phyloP scores from a whole-genome alignment of 1,284 basidiomycete genomes.

The Rugosomyces carneus region DNA sequence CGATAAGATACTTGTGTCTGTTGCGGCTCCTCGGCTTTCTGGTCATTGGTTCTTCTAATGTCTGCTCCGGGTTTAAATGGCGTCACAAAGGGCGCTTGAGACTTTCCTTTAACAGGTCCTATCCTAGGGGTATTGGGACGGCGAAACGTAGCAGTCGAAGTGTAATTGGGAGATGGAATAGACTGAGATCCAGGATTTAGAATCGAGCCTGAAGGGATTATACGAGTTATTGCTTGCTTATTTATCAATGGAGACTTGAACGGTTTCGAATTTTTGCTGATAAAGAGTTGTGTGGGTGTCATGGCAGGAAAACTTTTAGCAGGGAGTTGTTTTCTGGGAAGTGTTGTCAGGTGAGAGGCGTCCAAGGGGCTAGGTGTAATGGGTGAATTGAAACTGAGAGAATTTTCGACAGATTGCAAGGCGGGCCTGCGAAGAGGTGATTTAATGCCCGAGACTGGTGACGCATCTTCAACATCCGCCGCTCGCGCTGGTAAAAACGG shows the following conservation, averaged over 20 bases:
- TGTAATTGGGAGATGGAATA: slow-evolving; percentile 2
- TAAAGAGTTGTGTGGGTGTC: slow-evolving; percentile 15
- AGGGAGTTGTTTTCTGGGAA: no score
- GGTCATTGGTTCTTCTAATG: slow-evolving; percentile 50
- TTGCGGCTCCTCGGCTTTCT: slow-evolving; percentile 19
- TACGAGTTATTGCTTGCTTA: slow-evolving; percentile 2
- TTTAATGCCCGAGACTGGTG: slow-evolving; percentile 16
- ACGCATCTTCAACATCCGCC: slow-evolving; percentile 16
- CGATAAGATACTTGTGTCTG: slow-evolving; percentile 4
- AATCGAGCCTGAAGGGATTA: slow-evolving; percentile 20
- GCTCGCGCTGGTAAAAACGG: background rate
- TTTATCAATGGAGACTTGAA: slow-evolving; percentile 55
- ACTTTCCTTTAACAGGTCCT: slow-evolving; percentile 20
- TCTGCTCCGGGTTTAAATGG: slow-evolving; percentile 63
- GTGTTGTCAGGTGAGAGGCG: slow-evolving; percentile 21
- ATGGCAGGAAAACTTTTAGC: slow-evolving; percentile 17
- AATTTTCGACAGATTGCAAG: slow-evolving; percentile 38
- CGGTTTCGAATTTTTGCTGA: slow-evolving; percentile 29
- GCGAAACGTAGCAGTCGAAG: slow-evolving; percentile 28
- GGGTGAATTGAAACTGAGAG: slow-evolving; percentile 21
- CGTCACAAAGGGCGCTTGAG: slow-evolving; percentile 49
- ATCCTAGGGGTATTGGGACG: slow-evolving; percentile 11
- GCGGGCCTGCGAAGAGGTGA: slow-evolving; percentile 30
- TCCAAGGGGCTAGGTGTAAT: slow-evolving; percentile 30
- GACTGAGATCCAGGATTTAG: slow-evolving; percentile 22